These are phyloP conservation scores for Microbotryum lychnidis-dioicae DNA, from an alignment of 1,284 basidiomycete genomes.

Conservation along the genomic window DNA sequence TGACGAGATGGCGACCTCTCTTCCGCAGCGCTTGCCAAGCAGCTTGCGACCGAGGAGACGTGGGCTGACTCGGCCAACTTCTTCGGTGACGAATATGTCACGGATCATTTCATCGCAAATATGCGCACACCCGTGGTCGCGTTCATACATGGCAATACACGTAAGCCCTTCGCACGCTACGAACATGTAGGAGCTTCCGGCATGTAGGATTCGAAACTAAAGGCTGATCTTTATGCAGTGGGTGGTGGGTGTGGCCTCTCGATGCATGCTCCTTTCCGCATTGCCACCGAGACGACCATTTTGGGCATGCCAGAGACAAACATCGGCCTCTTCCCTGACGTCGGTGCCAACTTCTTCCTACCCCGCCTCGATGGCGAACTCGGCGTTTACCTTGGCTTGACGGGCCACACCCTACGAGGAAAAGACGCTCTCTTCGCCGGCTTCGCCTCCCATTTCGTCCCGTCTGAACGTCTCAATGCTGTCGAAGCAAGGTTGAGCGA, in stretches of 20 bases:
- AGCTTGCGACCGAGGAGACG: constrained; percentile 27
- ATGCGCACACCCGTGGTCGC: constrained; percentile 79
- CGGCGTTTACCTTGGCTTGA: constrained; percentile 89
- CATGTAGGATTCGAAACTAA: constrained; percentile 1
- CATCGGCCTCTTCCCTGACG: constrained; percentile 62
- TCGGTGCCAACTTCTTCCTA: constrained; percentile 84
- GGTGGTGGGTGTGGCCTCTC: constrained; percentile 91
- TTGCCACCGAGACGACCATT: constrained; percentile 85
- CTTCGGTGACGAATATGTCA: constrained; percentile 82
- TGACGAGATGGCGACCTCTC: neutral
- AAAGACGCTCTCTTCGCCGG: constrained; percentile 73
- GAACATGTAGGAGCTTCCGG: neutral
- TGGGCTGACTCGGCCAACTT: constrained; percentile 62
- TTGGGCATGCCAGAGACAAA: constrained; percentile 87
- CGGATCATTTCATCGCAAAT: constrained; percentile 70
- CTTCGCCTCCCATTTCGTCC: constrained; percentile 82
- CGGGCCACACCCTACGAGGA: constrained; percentile 63
- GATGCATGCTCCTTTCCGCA: constrained; percentile 78
- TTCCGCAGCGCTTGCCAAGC: constrained; percentile 28
- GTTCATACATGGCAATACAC: constrained; percentile 82
- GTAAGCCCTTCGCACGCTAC: constrained; percentile 48
- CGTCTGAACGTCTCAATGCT: constrained; percentile 61
- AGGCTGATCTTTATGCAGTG: constrained; percentile 50
- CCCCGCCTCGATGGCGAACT: constrained; percentile 82
- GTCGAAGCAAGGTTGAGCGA: constrained; percentile 46